Evolutionary conservation across 495 filamentous ascomycete genomes (phyloP).

Genomic region (Hypomontagnella submonticulosa): DNA sequence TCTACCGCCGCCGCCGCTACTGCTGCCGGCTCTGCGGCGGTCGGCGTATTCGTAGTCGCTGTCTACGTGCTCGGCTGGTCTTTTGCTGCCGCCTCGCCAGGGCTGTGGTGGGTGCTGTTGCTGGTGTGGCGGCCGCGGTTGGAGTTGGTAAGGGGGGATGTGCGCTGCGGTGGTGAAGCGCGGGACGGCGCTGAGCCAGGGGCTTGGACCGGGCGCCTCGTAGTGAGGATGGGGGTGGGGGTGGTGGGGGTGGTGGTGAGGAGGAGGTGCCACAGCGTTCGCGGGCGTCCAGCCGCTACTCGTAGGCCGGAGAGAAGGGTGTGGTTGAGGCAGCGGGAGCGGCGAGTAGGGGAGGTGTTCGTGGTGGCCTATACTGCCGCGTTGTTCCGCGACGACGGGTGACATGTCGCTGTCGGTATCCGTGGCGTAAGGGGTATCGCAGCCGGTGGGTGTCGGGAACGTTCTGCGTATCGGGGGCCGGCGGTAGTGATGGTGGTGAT

Average conservation of each 20-base stretch:
- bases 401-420: conserved; percentile 54
- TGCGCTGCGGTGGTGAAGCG: conserved; percentile 47
- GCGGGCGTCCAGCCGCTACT: conserved; percentile 41
- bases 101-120: conserved; percentile 17
- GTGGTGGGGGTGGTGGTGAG: not conserved
- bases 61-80: conserved; percentile 35
- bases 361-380: conserved; percentile 34
- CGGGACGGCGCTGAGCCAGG: conserved; percentile 58
- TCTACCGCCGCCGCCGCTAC: conserved; percentile 3
- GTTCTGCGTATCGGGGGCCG: conserved; percentile 38
- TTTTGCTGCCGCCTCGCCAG: conserved; percentile 29
- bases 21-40: not conserved
- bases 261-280: conserved; percentile 30
- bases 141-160: conserved; percentile 24
- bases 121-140: conserved; percentile 14
- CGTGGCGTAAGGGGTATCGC: conserved; percentile 50
- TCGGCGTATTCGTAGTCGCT: conserved; percentile 37
- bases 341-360: conserved; percentile 46
- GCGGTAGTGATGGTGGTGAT: conserved; percentile 28
- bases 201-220: conserved; percentile 46
- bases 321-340: conserved; percentile 15
- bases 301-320: conserved; percentile 26
- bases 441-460: conserved; percentile 25
- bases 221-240: conserved; percentile 12
- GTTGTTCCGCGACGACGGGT: conserved; percentile 31